Percentiles rank a stretch among this genome's conserved stretches.
Evolutionary conservation across 1,139 yeast genomes (phyloP).

Genomic region (Candida smagusa): DNA sequence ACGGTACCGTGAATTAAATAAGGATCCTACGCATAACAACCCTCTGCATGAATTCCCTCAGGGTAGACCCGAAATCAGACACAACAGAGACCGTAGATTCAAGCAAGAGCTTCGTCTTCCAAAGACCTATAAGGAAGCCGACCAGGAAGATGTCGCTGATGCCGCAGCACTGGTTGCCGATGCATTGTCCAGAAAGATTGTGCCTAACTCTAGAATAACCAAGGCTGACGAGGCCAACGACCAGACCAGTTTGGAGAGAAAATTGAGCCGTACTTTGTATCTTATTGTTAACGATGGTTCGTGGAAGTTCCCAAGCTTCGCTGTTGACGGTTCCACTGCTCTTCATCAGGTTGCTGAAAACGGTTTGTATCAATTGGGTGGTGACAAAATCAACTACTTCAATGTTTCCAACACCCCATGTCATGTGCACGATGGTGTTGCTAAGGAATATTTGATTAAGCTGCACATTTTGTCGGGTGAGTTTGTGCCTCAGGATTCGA

Average conservation of each 20-base stretch:
- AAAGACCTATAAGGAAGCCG: conserved; percentile 43
- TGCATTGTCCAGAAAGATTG: conserved; percentile 66
- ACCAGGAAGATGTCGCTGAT: conserved; percentile 34
- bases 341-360: conserved; percentile 74
- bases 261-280: conserved; percentile 75
- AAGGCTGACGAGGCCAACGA: conserved; percentile 70
- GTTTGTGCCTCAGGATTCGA: conserved; percentile 50
- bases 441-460: conserved; percentile 69
- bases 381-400: conserved; percentile 77
- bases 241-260: conserved; percentile 68
- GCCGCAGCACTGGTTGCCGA: conserved; percentile 30
- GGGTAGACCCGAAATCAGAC: conserved; percentile 84
- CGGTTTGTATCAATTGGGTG: conserved; percentile 72
- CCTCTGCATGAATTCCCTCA: conserved; percentile 76
- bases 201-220: conserved; percentile 69
- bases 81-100: conserved; percentile 81
- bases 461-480: conserved; percentile 89
- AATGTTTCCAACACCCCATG: conserved; percentile 87
- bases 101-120: conserved; percentile 78
- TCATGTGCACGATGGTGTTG: conserved; percentile 38
- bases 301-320: conserved; percentile 83
- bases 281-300: conserved; percentile 47
- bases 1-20: conserved; percentile 71
- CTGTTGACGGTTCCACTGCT: conserved; percentile 34
- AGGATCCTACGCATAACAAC: conserved; percentile 67